Percentiles rank a stretch among this genome's conserved stretches.
Conservation (phyloP, 257 asterid genomes). For the Leptodermis oblonga region DNA sequence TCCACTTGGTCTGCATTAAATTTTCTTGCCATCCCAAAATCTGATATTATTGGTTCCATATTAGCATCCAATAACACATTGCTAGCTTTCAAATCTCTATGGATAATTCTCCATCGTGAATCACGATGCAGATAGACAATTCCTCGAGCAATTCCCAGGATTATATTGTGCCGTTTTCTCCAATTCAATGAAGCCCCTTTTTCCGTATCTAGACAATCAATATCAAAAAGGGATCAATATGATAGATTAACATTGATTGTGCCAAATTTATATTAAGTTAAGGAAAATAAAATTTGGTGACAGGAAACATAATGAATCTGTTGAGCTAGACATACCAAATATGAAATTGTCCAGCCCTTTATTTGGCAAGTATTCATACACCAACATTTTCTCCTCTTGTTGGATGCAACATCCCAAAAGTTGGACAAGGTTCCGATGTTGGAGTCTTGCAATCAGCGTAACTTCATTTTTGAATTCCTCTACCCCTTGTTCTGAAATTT, state of each 20-base stretch:
- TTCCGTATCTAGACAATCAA: constrained; percentile 13
- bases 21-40: constrained; percentile 38
- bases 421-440: no score
- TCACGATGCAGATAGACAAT: constrained; percentile 31
- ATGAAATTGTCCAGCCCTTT: no score
- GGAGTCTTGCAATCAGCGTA: no score
- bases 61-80: constrained; percentile 25
- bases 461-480: no score
- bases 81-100: constrained; percentile 37
- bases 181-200: constrained; percentile 20
- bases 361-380: no score
- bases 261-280: no score
- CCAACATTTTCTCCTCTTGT: no score
- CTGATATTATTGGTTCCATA: constrained; percentile 36
- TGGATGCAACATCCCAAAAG: no score
- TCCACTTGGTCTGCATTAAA: constrained; percentile 19
- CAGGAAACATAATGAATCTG: no score
- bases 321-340: no score
- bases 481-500: no score
- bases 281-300: neutral
- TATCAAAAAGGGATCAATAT: neutral
- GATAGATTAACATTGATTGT: no score
- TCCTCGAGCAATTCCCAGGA: constrained; percentile 30
- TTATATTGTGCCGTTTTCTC: constrained; percentile 24
- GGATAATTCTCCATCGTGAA: constrained; percentile 30